Conservation (phyloP, 768 basidiomycete genomes). For the Termitomyces eurrhizus region DNA sequence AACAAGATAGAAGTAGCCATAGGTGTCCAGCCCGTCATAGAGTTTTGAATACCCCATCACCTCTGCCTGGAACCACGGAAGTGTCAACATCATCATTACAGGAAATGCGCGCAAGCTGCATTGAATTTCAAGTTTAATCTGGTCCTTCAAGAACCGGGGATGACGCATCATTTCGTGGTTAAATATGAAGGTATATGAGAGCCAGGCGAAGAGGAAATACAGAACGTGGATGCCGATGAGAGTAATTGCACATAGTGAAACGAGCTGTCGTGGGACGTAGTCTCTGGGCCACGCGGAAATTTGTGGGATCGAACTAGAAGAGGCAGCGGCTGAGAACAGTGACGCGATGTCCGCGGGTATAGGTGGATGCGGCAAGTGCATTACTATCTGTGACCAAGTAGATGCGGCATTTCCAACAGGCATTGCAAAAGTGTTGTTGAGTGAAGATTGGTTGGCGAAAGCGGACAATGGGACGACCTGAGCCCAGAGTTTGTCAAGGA, state of each 20-base stretch:
- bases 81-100: conserved; percentile 73
- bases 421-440: conserved; percentile 38
- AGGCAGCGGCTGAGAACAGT: conserved; percentile 22
- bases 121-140: conserved; percentile 78
- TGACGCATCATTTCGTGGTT: conserved; percentile 95
- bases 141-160: conserved; percentile 89
- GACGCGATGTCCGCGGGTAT: conserved; percentile 32
- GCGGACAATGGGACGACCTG: conserved; percentile 62
- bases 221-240: conserved; percentile 77
- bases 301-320: conserved; percentile 26
- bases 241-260: conserved; percentile 71
- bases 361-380: conserved; percentile 55
- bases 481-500: conserved; percentile 81
- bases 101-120: conserved; percentile 77
- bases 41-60: conserved; percentile 79
- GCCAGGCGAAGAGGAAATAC: conserved; percentile 85
- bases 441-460: conserved; percentile 29
- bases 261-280: conserved; percentile 71
- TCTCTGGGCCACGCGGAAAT: conserved; percentile 84
- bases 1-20: conserved; percentile 71
- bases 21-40: conserved; percentile 76
- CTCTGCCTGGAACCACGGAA: conserved; percentile 94
- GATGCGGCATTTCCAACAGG: conserved; percentile 30
- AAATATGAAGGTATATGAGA: conserved; percentile 86
- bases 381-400: conserved; percentile 52